Evolutionary conservation across 2,329 filamentous ascomycete species (phyloP).

Genomic region (Geosmithia flava): DNA sequence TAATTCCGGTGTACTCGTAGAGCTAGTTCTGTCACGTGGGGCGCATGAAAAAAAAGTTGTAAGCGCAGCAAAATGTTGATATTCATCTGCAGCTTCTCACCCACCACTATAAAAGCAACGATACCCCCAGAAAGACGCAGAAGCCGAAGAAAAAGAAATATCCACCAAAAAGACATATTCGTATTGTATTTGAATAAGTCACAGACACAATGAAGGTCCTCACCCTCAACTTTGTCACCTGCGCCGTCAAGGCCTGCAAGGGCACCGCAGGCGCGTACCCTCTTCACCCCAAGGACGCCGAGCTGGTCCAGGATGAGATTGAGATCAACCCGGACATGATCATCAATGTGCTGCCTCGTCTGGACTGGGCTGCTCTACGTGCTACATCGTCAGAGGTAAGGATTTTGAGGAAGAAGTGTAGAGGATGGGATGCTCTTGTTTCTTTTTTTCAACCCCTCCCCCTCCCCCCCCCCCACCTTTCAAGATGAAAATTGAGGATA

Average conservation of each 20-base stretch:
- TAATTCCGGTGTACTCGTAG: not conserved
- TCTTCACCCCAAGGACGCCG: conserved; percentile 82
- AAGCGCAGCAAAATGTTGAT: conserved; percentile 7
- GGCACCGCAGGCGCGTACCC: conserved; percentile 69
- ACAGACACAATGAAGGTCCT: conserved; percentile 68
- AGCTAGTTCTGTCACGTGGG: conserved; percentile 17
- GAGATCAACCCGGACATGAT: conserved; percentile 74
- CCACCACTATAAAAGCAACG: not conserved
- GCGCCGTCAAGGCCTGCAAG: conserved; percentile 93
- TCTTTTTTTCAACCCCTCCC: not conserved
- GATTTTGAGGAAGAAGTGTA: conserved; percentile 6
- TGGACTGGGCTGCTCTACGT: conserved; percentile 78
- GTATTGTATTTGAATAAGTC: not conserved
- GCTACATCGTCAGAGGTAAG: conserved; percentile 64
- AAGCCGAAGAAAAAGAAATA: not conserved
- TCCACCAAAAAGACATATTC: not conserved
- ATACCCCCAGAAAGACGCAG: not conserved
- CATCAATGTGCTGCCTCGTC: conserved; percentile 69
- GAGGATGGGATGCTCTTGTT: not conserved
- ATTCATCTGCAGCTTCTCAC: not conserved
- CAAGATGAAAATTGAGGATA: not conserved
- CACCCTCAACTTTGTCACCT: conserved; percentile 92
- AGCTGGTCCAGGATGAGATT: conserved; percentile 77
- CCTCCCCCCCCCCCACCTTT: not conserved
- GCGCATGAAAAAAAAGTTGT: conserved; percentile 15